Percentiles rank a stretch among this genome's conserved stretches.
Conservation (phyloP, 805 yeast species). For the Nakazawaea peltata region DNA sequence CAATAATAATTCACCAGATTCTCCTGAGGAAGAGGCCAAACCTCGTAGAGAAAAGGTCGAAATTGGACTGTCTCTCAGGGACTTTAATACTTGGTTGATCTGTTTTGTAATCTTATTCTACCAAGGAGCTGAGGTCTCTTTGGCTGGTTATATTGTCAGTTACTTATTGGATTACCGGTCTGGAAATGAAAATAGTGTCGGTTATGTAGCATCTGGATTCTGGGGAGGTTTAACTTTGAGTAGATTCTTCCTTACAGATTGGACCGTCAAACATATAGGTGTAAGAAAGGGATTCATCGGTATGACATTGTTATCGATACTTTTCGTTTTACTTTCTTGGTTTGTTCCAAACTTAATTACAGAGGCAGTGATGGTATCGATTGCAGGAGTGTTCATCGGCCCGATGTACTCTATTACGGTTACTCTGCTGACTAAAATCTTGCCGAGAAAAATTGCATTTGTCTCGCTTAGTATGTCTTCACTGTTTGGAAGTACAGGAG, state of each 20-base stretch:
- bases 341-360: conserved; percentile 32
- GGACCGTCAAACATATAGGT: conserved; percentile 29
- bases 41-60: conserved; percentile 1
- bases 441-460: conserved; percentile 44
- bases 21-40: too few relatives aligned
- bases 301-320: conserved; percentile 26
- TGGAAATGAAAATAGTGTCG: conserved; percentile 38
- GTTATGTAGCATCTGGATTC: conserved; percentile 63
- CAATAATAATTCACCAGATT: conserved; percentile 18
- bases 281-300: conserved; percentile 34
- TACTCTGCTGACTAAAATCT: conserved; percentile 30
- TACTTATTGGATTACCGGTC: conserved; percentile 48
- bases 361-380: conserved; percentile 38
- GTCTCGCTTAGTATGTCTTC: conserved; percentile 41
- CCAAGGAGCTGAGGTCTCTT: conserved; percentile 61
- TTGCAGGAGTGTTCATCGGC: conserved; percentile 56
- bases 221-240: conserved; percentile 71
- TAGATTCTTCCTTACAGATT: conserved; percentile 40
- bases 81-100: conserved; percentile 36
- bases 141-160: conserved; percentile 68
- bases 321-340: conserved; percentile 39
- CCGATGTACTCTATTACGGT: conserved; percentile 53
- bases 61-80: conserved; percentile 17
- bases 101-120: conserved; percentile 52
- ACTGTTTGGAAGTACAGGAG: conserved; percentile 51